A percentile compares a stretch with the other conserved stretches of the same genome.
These are phyloP conservation scores for Angomonas ambiguus DNA, from an alignment of 208 protist species.

Conservation along the genomic window DNA sequence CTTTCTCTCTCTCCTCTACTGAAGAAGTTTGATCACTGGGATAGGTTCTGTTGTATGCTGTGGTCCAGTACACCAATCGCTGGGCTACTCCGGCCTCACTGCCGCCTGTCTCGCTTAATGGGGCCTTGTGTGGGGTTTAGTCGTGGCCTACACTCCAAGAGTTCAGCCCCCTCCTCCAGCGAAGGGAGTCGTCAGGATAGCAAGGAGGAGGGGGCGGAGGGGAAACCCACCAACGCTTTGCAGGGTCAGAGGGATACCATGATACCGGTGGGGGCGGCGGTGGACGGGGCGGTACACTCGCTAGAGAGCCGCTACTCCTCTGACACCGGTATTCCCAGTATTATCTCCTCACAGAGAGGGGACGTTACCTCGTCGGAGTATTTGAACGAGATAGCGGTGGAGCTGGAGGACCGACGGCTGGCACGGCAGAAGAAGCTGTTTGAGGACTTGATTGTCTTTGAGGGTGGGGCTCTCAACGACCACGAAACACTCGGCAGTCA, in stretches of 20 bases:
- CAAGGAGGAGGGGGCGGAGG: too few species aligned
- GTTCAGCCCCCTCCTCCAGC: too few species aligned
- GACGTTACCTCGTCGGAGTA: constrained; percentile 46
- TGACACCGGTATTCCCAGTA: constrained; percentile 22
- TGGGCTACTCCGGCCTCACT: too few species aligned
- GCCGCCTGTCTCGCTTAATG: too few species aligned
- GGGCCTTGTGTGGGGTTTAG: too few species aligned
- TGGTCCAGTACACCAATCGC: not conserved
- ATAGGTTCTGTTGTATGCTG: not conserved
- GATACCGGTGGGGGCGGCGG: not conserved
- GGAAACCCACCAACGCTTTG: too few species aligned
- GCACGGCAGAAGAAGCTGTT: constrained; percentile 62
- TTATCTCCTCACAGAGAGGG: constrained; percentile 43
- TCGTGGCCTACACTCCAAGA: too few species aligned
- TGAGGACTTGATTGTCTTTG: constrained; percentile 82
- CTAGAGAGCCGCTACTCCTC: not conserved
- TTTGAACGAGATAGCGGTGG: constrained; percentile 30
- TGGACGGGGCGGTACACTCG: not conserved
- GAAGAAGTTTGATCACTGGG: not conserved
- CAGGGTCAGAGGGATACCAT: not conserved
- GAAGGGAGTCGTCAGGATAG: too few species aligned
- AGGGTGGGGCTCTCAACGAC: constrained; percentile 73
- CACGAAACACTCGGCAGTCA: constrained; percentile 51
- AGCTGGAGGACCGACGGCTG: constrained; percentile 66
- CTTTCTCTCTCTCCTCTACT: not conserved